Conservation (phyloP, 306 rosid species). For the Hylodesmum podocarpum region DNA sequence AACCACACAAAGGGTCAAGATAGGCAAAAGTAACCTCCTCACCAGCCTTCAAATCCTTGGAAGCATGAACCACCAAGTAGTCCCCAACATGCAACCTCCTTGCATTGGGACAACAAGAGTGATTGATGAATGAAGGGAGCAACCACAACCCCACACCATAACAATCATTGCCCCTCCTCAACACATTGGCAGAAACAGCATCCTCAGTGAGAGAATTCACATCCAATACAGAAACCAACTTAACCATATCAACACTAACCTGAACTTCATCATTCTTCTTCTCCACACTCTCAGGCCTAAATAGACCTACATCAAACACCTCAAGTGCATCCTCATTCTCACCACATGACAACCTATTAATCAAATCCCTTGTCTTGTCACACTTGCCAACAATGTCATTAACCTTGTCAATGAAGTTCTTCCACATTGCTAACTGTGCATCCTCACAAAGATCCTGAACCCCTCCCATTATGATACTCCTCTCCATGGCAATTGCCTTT, state of each 20-base stretch:
- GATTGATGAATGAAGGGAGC: conserved; percentile 75
- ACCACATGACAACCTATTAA: conserved; percentile 58
- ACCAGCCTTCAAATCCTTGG: conserved; percentile 76
- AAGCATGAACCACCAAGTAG: conserved; percentile 68
- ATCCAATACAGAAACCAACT: conserved; percentile 62
- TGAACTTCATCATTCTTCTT: not conserved
- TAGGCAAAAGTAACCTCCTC: conserved; percentile 83
- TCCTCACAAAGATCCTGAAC: conserved; percentile 62
- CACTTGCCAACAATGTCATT: conserved; percentile 45
- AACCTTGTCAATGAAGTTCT: conserved; percentile 66
- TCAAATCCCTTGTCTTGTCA: conserved; percentile 43
- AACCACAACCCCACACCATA: conserved; percentile 88
- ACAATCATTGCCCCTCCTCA: conserved; percentile 68
- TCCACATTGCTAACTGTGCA: conserved; percentile 87
- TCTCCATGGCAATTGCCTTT: conserved; percentile 70
- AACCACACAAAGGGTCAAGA: conserved; percentile 52
- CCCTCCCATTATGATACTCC: conserved; percentile 60
- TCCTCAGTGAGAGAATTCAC: conserved; percentile 81
- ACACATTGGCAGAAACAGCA: conserved; percentile 61
- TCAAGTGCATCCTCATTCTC: conserved; percentile 70
- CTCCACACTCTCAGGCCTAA: conserved; percentile 48
- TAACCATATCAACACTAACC: conserved; percentile 46
- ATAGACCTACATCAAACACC: conserved; percentile 57
- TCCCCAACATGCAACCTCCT: conserved; percentile 84
- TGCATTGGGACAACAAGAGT: conserved; percentile 75